Evolutionary conservation across 257 asterid genomes (phyloP).

Genomic region (Euphrasia confusa): DNA sequence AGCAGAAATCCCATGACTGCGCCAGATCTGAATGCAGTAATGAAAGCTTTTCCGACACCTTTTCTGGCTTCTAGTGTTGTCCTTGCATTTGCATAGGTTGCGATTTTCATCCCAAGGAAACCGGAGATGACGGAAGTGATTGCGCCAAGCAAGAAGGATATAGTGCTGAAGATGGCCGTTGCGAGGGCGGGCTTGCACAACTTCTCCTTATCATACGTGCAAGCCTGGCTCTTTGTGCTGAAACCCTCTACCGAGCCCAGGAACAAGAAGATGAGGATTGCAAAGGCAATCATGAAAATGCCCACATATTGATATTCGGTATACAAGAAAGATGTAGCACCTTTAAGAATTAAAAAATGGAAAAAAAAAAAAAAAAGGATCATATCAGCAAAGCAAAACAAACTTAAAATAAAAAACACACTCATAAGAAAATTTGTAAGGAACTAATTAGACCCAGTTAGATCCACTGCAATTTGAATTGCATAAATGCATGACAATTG

Average conservation of each 20-base stretch:
- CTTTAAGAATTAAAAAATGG: slow-evolving; percentile 38
- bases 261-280: slow-evolving; percentile 80
- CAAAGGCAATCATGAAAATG: slow-evolving; percentile 82
- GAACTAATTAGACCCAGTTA: too few species aligned
- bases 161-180: slow-evolving; percentile 78
- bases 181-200: slow-evolving; percentile 74
- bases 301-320: slow-evolving; percentile 82
- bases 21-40: slow-evolving; percentile 60
- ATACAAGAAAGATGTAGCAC: slow-evolving; percentile 81
- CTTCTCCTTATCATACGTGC: slow-evolving; percentile 49
- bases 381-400: slow-evolving; percentile 6
- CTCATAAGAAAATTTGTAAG: too few species aligned
- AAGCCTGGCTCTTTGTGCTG: slow-evolving; percentile 57
- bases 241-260: slow-evolving; percentile 87
- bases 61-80: slow-evolving; percentile 88
- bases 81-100: slow-evolving; percentile 90
- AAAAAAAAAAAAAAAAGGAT: neutral
- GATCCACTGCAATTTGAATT: too few species aligned
- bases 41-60: slow-evolving; percentile 75
- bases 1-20: slow-evolving; percentile 97
- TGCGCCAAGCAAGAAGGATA: slow-evolving; percentile 82
- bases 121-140: slow-evolving; percentile 79
- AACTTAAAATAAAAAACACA: neutral
- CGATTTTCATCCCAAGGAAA: slow-evolving; percentile 92
- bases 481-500: too few species aligned